Evolutionary conservation across 305 asterid genomes (phyloP).

Genomic region (Ajuga reptans): DNA sequence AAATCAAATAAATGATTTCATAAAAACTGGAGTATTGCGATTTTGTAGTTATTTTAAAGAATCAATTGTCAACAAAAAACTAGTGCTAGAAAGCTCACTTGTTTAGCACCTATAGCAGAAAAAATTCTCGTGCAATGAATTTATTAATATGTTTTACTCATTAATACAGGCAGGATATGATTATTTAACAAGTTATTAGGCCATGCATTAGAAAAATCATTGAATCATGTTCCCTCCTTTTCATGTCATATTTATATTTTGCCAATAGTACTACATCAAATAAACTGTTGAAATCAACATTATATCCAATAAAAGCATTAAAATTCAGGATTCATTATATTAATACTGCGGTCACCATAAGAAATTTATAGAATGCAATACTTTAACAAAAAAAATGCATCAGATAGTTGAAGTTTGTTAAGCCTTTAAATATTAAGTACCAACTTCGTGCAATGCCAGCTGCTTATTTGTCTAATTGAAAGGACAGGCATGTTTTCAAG

Average conservation of each 20-base stretch:
- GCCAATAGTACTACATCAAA: not conserved
- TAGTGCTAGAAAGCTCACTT: not conserved
- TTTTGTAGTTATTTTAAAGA: no score
- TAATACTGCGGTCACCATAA: not conserved
- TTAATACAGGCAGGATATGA: not conserved
- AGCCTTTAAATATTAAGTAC: not conserved
- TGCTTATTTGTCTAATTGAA: conserved; percentile 10
- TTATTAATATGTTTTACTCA: not conserved
- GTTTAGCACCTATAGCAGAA: not conserved
- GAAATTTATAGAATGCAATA: not conserved
- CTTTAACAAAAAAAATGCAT: not conserved
- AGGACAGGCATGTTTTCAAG: not conserved
- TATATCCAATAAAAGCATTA: not conserved
- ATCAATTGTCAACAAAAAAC: no score
- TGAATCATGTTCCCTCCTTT: not conserved
- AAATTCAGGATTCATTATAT: not conserved
- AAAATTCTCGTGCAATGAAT: not conserved
- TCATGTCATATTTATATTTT: not conserved
- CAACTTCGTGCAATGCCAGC: not conserved
- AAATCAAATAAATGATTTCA: no score
- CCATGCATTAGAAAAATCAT: not conserved
- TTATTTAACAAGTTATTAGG: not conserved
- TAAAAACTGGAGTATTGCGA: no score
- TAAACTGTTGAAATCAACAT: not conserved
- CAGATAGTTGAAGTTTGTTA: not conserved